Evolutionary conservation across 208 protist species (phyloP).

Genomic region (Acanthamoeba castellanii): DNA sequence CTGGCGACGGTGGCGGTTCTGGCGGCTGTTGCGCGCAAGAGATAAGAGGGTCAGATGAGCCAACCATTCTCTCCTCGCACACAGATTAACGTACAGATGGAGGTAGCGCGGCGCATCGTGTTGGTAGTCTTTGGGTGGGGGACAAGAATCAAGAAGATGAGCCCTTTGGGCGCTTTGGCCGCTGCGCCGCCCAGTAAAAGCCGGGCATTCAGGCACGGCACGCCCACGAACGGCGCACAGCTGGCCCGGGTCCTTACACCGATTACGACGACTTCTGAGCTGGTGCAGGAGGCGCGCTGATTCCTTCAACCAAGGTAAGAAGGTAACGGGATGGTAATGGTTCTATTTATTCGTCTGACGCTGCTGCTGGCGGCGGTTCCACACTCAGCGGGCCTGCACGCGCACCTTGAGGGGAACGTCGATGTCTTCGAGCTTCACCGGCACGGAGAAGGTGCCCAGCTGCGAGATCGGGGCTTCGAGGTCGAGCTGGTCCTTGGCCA

Average conservation of each 20-base stretch:
- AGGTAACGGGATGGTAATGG: not conserved
- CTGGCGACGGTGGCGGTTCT: slow-evolving; percentile 21
- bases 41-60: not conserved
- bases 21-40: not conserved
- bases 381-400: slow-evolving; percentile 1
- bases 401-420: slow-evolving; percentile 1
- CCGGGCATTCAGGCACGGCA: too few species aligned
- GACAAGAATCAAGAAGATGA: not conserved
- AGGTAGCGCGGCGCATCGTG: slow-evolving; percentile 6
- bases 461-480: not conserved
- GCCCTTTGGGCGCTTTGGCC: too few species aligned
- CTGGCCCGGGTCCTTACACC: too few species aligned
- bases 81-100: not conserved
- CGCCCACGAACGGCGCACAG: too few species aligned
- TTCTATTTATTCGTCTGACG: not conserved
- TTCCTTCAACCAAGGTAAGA: too few species aligned
- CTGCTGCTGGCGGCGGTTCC: too few species aligned
- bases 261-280: too few species aligned
- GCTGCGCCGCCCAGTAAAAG: not conserved
- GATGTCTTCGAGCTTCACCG: slow-evolving; percentile 37
- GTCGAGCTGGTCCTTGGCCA: slow-evolving; percentile 8
- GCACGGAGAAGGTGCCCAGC: slow-evolving; percentile 22
- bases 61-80: not conserved
- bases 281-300: too few species aligned
- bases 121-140: not conserved